Evolutionary conservation across 495 filamentous ascomycete genomes (phyloP).

Genomic region (Penicillium atrosanguineum): DNA sequence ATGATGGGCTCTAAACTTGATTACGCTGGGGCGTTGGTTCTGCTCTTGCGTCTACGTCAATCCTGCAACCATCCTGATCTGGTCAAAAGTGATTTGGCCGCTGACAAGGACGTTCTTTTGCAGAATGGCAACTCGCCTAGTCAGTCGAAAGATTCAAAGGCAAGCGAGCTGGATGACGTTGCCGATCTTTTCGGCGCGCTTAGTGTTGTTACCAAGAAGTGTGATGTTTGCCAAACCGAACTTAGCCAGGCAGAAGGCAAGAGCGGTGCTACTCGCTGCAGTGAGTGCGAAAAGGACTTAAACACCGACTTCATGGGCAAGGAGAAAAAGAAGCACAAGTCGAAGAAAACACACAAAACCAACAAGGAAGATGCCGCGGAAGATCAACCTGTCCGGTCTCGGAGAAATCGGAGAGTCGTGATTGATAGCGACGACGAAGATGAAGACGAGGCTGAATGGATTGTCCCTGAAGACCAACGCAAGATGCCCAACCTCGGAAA

Average conservation of each 20-base stretch:
- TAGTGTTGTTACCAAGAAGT: constrained; percentile 76
- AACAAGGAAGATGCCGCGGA: constrained; percentile 26
- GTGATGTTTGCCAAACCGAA: constrained; percentile 80
- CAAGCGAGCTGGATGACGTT: constrained; percentile 73
- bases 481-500: constrained; percentile 60
- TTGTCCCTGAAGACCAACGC: constrained; percentile 64
- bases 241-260: constrained; percentile 57
- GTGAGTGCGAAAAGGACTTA: constrained; percentile 70
- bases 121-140: constrained; percentile 51
- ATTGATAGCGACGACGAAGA: constrained; percentile 66
- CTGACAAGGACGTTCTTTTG: constrained; percentile 79
- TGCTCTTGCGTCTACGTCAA: constrained; percentile 85
- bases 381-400: constrained; percentile 36
- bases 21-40: constrained; percentile 80
- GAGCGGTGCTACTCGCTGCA: constrained; percentile 63
- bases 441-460: constrained; percentile 71
- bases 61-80: constrained; percentile 92
- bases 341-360: constrained; percentile 37
- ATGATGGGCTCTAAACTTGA: constrained; percentile 79
- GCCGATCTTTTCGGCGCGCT: constrained; percentile 82
- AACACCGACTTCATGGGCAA: constrained; percentile 37
- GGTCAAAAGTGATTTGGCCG: constrained; percentile 76
- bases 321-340: constrained; percentile 45
- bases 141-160: constrained; percentile 46
- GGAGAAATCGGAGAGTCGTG: constrained; percentile 53